Base-by-base conservation (phyloP, 2,329 filamentous ascomycete genomes). In the Colletotrichum brevisporum region DNA sequence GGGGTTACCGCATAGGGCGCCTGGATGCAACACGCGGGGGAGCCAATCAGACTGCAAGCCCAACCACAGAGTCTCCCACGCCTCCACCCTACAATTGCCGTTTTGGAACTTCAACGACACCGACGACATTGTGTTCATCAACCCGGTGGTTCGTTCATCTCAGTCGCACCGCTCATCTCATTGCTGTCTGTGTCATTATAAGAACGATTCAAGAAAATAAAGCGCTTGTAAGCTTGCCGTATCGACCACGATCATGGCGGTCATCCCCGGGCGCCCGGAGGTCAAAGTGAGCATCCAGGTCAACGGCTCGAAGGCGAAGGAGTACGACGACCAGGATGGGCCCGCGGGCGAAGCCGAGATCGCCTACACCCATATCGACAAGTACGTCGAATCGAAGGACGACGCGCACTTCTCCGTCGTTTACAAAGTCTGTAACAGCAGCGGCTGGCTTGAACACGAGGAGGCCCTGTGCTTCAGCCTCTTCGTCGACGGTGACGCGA, bases 261-360 rank as follows among this genome's bases (percentile, higher is more conserved):
- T 77, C 21, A 64, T 76, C 24, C 18, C 69, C 13, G 70, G 67
- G 6, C n/a, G 77, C 1, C 71, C 68, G 0, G 75, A 73, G 3
- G 10, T 77, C 3, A 72, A 74, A 16, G 69, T 76, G 18, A 73
- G 71, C 1, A 51, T 77, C 31, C 69, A 56, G n/a, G 71, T 74
- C 15, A 62, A 74, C 24, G 71, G 70, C 8, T n/a, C 64, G 9
- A 57, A 58, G 1, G 70, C 73, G 2, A 45, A 54, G 21, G 76
- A 77, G 39, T 74, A 74, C 16, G 56, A 65, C 15, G 69, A 73
- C 24, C 52, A 61, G 21, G 73, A 74, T 10, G 63, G 57, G 41
- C 15, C 31, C 5, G 59, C 55, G 31, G 31, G 31, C 5, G 47
- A 55, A 8, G 50, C 61, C 3, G 31, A 16, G n/a, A 50, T 31